Evolutionary conservation across 2,329 filamentous ascomycete genomes (phyloP), one percentile per base, ranked within the genome.

Genomic region (Nannizziopsis arthrosporioides): DNA sequence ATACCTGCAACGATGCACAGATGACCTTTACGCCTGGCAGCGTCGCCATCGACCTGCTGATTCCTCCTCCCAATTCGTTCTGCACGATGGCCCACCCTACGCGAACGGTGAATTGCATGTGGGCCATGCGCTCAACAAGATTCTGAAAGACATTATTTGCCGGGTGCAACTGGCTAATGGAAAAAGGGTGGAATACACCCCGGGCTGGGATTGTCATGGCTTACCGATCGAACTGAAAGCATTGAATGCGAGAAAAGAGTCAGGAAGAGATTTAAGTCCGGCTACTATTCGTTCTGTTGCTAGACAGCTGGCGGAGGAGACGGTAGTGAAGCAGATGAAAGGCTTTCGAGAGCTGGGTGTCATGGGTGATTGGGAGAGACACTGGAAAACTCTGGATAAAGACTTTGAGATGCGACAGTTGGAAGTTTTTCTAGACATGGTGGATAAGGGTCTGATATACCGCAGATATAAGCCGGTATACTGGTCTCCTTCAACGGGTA

Each of bases 161-260:
- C 79, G 92, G 36, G 80, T 83, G 52, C 81, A 94, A 68, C 71
- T 96, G 51, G 80, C 85, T 52, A 76, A 82, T 60, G 92, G 86
- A 14, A 81, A 77, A 56, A 75, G 78, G 53, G 81, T 96, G 31
- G 74, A 80, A 35, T 98, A 93, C 61, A 74, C 88, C 12, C 92
- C 92, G 1, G 90, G 92, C 40, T 98, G 92, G 92, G 93, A 98
- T 63, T 98, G 92, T 56, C 92, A 98, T 71, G 92, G 92, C 0
- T 75, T 98, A 42, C 92, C 92, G 1, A 98, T 98, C 61, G 92
- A 98, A 73, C 76, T 96, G 58, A 98, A 96, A 68, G 92, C 89
- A 18, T 75, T 98, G 12, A 84, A 84, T 57, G 61, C 67, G n/a
- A 59, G 67, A 59, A 72, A 62, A 61, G 69, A 59, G 55, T 60